Conservation (phyloP, 1,284 basidiomycete species). For the Ceratobasidium sp. region DNA sequence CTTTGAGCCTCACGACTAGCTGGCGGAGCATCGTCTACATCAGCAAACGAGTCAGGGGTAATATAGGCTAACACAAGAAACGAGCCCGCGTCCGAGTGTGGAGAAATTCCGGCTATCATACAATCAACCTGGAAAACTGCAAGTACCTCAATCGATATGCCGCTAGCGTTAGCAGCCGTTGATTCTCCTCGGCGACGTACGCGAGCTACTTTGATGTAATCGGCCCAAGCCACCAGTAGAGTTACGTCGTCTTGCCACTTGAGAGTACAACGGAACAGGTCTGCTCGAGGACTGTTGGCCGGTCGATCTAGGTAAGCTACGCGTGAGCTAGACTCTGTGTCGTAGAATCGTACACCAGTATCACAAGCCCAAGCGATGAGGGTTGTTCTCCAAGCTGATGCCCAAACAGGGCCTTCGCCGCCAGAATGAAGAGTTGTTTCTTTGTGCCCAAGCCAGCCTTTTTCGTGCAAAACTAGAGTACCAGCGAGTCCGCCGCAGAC, state of each 20-base stretch:
- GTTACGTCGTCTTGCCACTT: slow-evolving; percentile 94
- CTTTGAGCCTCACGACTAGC: slow-evolving; percentile 73
- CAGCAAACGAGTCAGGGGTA: slow-evolving; percentile 72
- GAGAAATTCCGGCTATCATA: slow-evolving; percentile 93
- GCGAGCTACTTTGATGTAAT: slow-evolving; percentile 92
- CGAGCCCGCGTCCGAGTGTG: slow-evolving; percentile 73
- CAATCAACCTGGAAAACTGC: slow-evolving; percentile 95
- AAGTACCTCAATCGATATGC: slow-evolving; percentile 80
- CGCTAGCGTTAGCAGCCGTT: slow-evolving; percentile 29
- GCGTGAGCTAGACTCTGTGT: slow-evolving; percentile 81
- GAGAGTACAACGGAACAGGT: slow-evolving; percentile 93
- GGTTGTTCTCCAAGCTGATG: slow-evolving; percentile 85
- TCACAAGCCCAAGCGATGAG: slow-evolving; percentile 99
- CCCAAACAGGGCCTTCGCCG: slow-evolving; percentile 98
- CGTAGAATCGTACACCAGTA: slow-evolving; percentile 93
- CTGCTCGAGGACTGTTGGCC: slow-evolving; percentile 85
- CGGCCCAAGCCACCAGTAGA: slow-evolving; percentile 94
- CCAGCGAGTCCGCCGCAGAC: slow-evolving; percentile 96
- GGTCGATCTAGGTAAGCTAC: slow-evolving; percentile 92
- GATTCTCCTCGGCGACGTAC: slow-evolving; percentile 74
- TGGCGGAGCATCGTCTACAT: slow-evolving; percentile 58
- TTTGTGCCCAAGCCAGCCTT: slow-evolving; percentile 96
- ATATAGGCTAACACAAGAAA: slow-evolving; percentile 90
- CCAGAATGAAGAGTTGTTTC: slow-evolving; percentile 84
- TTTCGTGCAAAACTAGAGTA: slow-evolving; percentile 87